phyloP scores from a whole-genome alignment of 2,329 filamentous ascomycete species.

The Mariannaea sp. region DNA sequence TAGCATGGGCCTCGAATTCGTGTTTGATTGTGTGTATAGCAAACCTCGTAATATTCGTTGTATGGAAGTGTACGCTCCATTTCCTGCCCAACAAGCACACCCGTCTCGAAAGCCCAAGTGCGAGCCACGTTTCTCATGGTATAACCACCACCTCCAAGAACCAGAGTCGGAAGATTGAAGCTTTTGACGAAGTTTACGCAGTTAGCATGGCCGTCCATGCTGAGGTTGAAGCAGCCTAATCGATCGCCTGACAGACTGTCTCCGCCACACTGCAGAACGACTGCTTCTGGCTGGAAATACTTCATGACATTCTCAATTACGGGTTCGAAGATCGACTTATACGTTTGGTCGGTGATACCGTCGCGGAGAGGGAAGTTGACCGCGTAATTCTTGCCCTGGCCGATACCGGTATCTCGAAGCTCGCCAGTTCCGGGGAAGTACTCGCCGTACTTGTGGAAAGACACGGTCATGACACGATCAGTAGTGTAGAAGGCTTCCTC shows the following conservation, averaged over 20 bases:
- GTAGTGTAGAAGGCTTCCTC: conserved; percentile 94
- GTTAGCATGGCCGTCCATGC: conserved; percentile 93
- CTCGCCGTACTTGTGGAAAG: conserved; percentile 95
- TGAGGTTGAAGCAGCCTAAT: conserved; percentile 95
- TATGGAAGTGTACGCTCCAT: conserved; percentile 86
- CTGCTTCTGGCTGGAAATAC: conserved; percentile 86
- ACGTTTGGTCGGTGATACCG: conserved; percentile 87
- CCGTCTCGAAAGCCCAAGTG: conserved; percentile 97
- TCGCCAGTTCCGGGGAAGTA: conserved; percentile 95
- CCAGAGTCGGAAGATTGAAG: conserved; percentile 82
- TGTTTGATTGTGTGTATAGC: conserved; percentile 28
- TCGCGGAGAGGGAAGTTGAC: conserved; percentile 92
- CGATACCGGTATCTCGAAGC: conserved; percentile 83
- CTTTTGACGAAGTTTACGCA: conserved; percentile 92
- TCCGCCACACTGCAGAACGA: conserved; percentile 94
- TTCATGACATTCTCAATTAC: conserved; percentile 86
- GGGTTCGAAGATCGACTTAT: conserved; percentile 90
- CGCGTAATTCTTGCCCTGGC: conserved; percentile 84
- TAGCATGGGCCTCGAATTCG: conserved; percentile 18
- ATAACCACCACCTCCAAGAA: conserved; percentile 94
- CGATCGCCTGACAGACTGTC: conserved; percentile 94
- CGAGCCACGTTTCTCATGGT: conserved; percentile 96
- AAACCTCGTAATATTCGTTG: conserved; percentile 89
- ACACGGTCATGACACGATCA: conserved; percentile 89
- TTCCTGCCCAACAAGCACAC: conserved; percentile 80